These are phyloP conservation scores for Astraeus odoratus DNA, from an alignment of 768 basidiomycete genomes.

Conservation along the genomic window DNA sequence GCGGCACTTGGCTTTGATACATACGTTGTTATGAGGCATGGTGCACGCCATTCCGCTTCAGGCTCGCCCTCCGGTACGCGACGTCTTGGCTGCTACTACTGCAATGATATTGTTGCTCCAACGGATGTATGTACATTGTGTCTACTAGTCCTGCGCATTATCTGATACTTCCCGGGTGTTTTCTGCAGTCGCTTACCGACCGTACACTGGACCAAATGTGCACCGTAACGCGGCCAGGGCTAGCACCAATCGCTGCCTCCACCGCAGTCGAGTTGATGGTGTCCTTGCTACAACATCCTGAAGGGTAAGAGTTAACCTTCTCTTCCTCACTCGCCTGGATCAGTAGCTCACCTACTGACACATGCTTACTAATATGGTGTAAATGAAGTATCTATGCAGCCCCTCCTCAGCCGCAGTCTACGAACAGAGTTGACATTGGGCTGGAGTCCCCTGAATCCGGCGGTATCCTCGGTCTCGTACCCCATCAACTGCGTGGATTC, in stretches of 20 bases:
- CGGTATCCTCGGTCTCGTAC: constrained; percentile 78
- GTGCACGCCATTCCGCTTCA: constrained; percentile 42
- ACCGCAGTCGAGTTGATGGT: constrained; percentile 90
- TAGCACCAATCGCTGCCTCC: constrained; percentile 88
- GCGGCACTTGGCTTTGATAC: constrained; percentile 94
- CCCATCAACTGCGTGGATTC: constrained; percentile 91
- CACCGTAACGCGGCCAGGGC: constrained; percentile 91
- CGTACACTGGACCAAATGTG: constrained; percentile 98
- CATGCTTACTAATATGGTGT: background rate
- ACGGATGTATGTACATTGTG: constrained; percentile 59
- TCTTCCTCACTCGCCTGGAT: background rate
- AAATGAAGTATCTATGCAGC: constrained; percentile 52
- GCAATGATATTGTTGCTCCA: constrained; percentile 96
- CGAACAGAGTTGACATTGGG: constrained; percentile 6
- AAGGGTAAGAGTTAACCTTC: constrained; percentile 47
- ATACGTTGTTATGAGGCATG: constrained; percentile 96
- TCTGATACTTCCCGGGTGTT: background rate
- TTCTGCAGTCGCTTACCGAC: constrained; percentile 62
- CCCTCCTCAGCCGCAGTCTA: constrained; percentile 48
- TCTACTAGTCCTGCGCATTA: background rate
- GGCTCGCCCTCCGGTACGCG: constrained; percentile 21
- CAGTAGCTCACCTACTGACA: constrained; percentile 8
- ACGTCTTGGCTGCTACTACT: constrained; percentile 90
- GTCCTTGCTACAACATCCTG: constrained; percentile 83
- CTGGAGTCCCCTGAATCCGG: constrained; percentile 20